Evolutionary conservation across 306 rosid species (phyloP), one percentile per base, ranked within the genome.

Genomic region (Citrullus colocynthis): DNA sequence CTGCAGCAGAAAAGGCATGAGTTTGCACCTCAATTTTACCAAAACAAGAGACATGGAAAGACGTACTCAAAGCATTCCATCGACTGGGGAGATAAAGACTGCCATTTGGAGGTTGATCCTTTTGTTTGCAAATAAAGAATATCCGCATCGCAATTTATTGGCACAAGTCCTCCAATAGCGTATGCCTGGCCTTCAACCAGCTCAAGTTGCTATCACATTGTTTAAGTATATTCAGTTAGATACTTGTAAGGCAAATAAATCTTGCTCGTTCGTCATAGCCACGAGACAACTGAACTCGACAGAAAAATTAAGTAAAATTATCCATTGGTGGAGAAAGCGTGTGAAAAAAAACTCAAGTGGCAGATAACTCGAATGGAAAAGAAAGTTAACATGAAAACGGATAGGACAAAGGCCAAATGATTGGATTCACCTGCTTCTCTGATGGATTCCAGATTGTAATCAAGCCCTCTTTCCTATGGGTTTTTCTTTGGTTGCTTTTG

Each of bases 391-490:
- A 14, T 61, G 42, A 62, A n/a, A 66, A 41, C 20, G 36, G 56
- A 69, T 41, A 24, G 15, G 15, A 58, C 37, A 39, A 21, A 14
- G 59, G 48, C 3, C 57, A 61, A 55, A 70, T 15, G 56, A 65
- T 65, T 75, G 79, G 65, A 57, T 76, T 79, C 66, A 84, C 91
- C 91, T 88, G 90, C 79, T 90, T 87, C 86, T 85, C 91, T 1
- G 95, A 83, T 66, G 97, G 97, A 79, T 92, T 90, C 98, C 98
- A 94, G 81, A 94, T 88, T 63, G 97, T 90, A 78, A 92, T 85
- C 41, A 92, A 76, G 49, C 98, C 98, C 86, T 88, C 98, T 78
- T 75, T 88, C 15, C 83, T 81, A 80, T 73, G 84, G 80, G 82
- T 86, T 59, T 86, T 76, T 66, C 76, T 75, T 74, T 79, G 34